A percentile compares a stretch with the other conserved stretches of the same genome.
Evolutionary conservation across 2,329 filamentous ascomycete species (phyloP).

Genomic region (Botrytis cinerea): DNA sequence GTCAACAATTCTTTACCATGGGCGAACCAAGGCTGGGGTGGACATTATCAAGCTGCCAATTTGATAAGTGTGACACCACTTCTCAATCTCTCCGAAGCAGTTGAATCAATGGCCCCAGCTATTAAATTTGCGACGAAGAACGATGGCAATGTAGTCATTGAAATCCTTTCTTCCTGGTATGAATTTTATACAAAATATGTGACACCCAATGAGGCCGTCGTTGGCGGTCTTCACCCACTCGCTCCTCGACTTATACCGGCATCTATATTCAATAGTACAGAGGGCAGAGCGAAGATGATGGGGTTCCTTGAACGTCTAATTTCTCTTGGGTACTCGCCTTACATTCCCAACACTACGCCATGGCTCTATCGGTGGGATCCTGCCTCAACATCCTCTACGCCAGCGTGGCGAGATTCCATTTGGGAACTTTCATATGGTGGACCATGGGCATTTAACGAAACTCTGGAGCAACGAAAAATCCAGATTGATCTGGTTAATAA

Average conservation of each 20-base stretch:
- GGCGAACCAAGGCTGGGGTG: slow-evolving; percentile 32
- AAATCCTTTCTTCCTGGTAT: slow-evolving; percentile 28
- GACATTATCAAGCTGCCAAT: slow-evolving; percentile 25
- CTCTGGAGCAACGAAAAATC: slow-evolving; percentile 13
- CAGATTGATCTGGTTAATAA: slow-evolving; percentile 7
- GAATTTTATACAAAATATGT: slow-evolving; percentile 29
- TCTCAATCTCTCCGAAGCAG: slow-evolving; percentile 28
- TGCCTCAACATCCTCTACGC: slow-evolving; percentile 30
- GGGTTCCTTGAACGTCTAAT: slow-evolving; percentile 25
- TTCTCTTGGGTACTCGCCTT: slow-evolving; percentile 23
- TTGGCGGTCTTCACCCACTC: slow-evolving; percentile 24
- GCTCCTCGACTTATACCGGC: slow-evolving; percentile 25
- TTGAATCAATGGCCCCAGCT: slow-evolving; percentile 26
- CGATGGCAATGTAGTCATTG: slow-evolving; percentile 23
- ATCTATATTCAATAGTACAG: slow-evolving; percentile 22
- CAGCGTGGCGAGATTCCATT: slow-evolving; percentile 27
- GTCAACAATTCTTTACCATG: slow-evolving; percentile 29
- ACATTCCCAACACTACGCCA: slow-evolving; percentile 28
- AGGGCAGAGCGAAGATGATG: slow-evolving; percentile 23
- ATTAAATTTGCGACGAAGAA: slow-evolving; percentile 24
- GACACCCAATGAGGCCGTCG: slow-evolving; percentile 21
- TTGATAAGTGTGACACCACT: slow-evolving; percentile 29
- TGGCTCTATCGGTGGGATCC: slow-evolving; percentile 26
- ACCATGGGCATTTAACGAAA: slow-evolving; percentile 25
- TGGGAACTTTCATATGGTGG: slow-evolving; percentile 26